Evolutionary conservation across 306 rosid species (phyloP).

Genomic region (Cucumis melo): DNA sequence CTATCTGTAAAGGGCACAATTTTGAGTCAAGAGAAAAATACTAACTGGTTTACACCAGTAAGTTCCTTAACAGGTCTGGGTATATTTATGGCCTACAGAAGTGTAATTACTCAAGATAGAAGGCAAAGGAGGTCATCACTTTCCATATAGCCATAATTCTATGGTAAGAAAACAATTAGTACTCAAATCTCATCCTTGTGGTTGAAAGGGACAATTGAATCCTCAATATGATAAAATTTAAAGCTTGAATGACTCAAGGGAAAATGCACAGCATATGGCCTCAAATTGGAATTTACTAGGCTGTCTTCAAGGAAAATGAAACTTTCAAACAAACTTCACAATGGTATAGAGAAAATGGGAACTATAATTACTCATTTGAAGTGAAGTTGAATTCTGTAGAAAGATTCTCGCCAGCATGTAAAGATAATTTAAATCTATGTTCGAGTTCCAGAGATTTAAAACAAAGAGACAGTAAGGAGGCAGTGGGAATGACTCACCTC

Average conservation of each 20-base stretch:
- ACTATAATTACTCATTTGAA: neutral
- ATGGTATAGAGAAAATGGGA: neutral
- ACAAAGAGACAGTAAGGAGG: neutral
- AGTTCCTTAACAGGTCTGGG: neutral
- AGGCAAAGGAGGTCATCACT: neutral
- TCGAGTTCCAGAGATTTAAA: neutral
- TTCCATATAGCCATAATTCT: neutral
- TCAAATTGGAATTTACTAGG: neutral
- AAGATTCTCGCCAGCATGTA: neutral
- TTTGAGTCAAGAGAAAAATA: neutral
- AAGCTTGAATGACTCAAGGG: neutral
- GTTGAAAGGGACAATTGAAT: neutral
- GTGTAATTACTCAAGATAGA: neutral
- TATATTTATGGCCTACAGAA: neutral
- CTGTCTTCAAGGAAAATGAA: neutral
- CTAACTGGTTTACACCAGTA: neutral
- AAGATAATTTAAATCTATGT: neutral
- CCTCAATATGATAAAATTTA: neutral
- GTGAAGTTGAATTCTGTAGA: neutral
- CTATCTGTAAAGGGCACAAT: neutral
- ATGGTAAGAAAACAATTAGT: neutral
- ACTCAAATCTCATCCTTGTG: neutral
- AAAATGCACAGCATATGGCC: neutral
- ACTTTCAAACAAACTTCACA: neutral
- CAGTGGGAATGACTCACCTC: slow-evolving; percentile 40